phyloP scores from a whole-genome alignment of 352 stramenopile genomes.

The Paralagenidium karlingii region DNA sequence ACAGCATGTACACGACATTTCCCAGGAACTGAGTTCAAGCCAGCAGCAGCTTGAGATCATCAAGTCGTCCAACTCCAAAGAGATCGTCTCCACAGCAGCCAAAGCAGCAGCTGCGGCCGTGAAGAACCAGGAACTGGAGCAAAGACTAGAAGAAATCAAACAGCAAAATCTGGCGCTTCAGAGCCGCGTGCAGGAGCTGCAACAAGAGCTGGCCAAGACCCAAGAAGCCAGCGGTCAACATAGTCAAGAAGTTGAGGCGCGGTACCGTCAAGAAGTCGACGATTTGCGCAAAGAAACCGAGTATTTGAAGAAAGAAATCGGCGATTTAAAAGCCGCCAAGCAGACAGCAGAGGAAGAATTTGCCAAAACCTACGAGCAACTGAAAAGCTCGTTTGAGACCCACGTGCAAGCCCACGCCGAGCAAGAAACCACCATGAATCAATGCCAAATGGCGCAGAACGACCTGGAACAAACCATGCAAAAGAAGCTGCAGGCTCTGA shows the following conservation, averaged over 20 bases:
- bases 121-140: constrained; percentile 46
- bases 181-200: constrained; percentile 41
- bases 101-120: constrained; percentile 26
- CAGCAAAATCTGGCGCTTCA: constrained; percentile 43
- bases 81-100: constrained; percentile 27
- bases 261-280: no score
- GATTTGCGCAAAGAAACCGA: constrained; percentile 36
- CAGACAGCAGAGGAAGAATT: constrained; percentile 36
- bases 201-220: constrained; percentile 22
- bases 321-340: constrained; percentile 28
- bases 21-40: constrained; percentile 26
- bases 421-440: background rate
- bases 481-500: constrained; percentile 20
- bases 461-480: constrained; percentile 19
- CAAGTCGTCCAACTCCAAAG: constrained; percentile 21
- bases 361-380: constrained; percentile 17
- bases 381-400: constrained; percentile 29
- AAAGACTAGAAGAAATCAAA: constrained; percentile 31
- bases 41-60: constrained; percentile 31
- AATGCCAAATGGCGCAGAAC: background rate
- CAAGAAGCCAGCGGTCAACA: constrained; percentile 33
- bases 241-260: no score
- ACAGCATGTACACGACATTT: constrained; percentile 44
- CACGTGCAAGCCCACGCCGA: background rate
- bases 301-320: constrained; percentile 28